A percentile compares a stretch with the other conserved stretches of the same genome.
Conservation (phyloP, 257 asterid species). For the Rhazya stricta region DNA sequence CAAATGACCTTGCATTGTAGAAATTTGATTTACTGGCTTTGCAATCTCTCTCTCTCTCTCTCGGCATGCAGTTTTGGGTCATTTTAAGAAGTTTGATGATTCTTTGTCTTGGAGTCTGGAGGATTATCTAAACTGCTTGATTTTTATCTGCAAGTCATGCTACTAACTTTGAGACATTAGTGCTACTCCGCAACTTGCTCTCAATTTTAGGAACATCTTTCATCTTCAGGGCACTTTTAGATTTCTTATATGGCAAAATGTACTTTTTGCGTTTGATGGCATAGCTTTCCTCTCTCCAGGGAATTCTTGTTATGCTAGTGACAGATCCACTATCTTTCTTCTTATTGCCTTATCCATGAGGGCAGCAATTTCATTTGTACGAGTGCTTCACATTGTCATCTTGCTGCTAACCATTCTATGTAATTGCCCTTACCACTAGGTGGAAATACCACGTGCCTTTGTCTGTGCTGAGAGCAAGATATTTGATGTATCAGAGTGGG, state of each 20-base stretch:
- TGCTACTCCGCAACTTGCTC: neutral
- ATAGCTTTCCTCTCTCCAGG: neutral
- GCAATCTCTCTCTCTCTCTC: neutral
- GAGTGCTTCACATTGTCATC: too few relatives aligned
- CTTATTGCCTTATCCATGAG: neutral
- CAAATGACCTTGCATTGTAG: too few relatives aligned
- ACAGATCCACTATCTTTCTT: too few relatives aligned
- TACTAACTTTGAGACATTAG: too few relatives aligned
- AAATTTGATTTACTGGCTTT: neutral
- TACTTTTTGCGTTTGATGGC: neutral
- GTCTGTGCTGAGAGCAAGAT: slow-evolving; percentile 96
- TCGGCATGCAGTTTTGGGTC: neutral
- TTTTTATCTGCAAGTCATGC: too few relatives aligned
- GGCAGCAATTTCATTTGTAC: neutral
- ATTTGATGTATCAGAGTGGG: slow-evolving; percentile 99
- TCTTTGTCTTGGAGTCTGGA: neutral
- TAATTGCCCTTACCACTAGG: slow-evolving; percentile 34
- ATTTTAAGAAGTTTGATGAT: too few relatives aligned
- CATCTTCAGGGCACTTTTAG: neutral
- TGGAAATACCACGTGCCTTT: slow-evolving; percentile 95
- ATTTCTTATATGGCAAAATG: neutral
- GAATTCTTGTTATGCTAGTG: neutral
- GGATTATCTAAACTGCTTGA: neutral
- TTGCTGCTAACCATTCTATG: neutral
- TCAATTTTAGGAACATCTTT: neutral